phyloP scores from a whole-genome alignment of 2,329 filamentous ascomycete species.

The Calonectria pteridis region DNA sequence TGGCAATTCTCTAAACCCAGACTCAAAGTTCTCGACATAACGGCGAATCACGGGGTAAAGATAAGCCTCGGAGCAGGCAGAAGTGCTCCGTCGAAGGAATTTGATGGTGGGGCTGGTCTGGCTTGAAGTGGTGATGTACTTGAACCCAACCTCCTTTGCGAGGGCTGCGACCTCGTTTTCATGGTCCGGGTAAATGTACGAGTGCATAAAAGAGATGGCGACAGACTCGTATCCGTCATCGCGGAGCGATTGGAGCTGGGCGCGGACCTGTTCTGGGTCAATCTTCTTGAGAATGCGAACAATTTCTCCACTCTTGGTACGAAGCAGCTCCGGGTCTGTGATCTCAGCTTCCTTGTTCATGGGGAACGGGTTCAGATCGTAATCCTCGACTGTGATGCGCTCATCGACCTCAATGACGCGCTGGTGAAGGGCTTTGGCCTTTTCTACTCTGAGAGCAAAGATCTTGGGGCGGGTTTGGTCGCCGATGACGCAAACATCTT shows the following conservation, averaged over 20 bases:
- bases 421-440: slow-evolving; percentile 76
- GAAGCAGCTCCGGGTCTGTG: slow-evolving; percentile 33
- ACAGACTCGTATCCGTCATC: slow-evolving; percentile 79
- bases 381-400: slow-evolving; percentile 78
- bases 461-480: slow-evolving; percentile 80
- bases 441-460: slow-evolving; percentile 77
- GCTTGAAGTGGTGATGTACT: slow-evolving; percentile 76
- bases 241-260: slow-evolving; percentile 70
- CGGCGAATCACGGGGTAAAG: slow-evolving; percentile 77
- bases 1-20: slow-evolving; percentile 72
- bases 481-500: slow-evolving; percentile 78
- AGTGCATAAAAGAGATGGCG: slow-evolving; percentile 88
- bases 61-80: slow-evolving; percentile 78
- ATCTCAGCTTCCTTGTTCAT: slow-evolving; percentile 63
- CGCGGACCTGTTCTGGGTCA: slow-evolving; percentile 60
- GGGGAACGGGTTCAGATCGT: slow-evolving; percentile 71
- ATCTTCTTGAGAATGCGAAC: slow-evolving; percentile 72
- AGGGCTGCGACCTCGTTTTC: slow-evolving; percentile 80
- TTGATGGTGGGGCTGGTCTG: slow-evolving; percentile 78
- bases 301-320: slow-evolving; percentile 74
- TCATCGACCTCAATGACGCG: slow-evolving; percentile 78
- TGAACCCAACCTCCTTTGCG: slow-evolving; percentile 80
- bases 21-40: slow-evolving; percentile 75
- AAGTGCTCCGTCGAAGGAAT: slow-evolving; percentile 74
- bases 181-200: slow-evolving; percentile 87